Evolutionary conservation across 305 asterid species (phyloP).

Genomic region (Solanum chacoense): DNA sequence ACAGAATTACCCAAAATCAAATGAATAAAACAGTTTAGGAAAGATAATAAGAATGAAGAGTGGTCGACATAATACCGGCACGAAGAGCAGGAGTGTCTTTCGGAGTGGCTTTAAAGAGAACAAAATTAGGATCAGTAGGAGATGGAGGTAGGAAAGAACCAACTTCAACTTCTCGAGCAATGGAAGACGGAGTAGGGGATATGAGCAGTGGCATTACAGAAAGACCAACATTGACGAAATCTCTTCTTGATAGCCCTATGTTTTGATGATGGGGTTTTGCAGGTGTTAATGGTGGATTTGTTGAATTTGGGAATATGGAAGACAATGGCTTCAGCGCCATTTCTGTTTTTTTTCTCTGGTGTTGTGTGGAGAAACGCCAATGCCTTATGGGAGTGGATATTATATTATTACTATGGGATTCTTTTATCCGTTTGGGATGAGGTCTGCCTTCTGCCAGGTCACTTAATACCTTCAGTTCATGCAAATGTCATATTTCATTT

Average conservation of each 20-base stretch:
- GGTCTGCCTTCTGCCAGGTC: background rate
- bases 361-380: slow-evolving; percentile 5
- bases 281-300: slow-evolving; percentile 10
- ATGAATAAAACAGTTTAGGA: background rate
- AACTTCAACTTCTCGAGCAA: slow-evolving; percentile 70
- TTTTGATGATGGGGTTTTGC: slow-evolving; percentile 13
- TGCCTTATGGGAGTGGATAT: background rate
- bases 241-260: slow-evolving; percentile 36
- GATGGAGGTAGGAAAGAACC: slow-evolving; percentile 76
- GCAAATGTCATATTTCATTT: background rate
- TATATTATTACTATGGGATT: background rate
- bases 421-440: slow-evolving; percentile 38
- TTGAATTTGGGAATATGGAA: slow-evolving; percentile 16
- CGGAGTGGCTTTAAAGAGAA: slow-evolving; percentile 66
- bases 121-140: slow-evolving; percentile 63
- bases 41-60: background rate
- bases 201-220: slow-evolving; percentile 37
- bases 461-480: background rate
- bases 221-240: slow-evolving; percentile 42
- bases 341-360: background rate
- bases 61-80: slow-evolving; percentile 48
- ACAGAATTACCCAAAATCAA: background rate
- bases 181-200: slow-evolving; percentile 32
- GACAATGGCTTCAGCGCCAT: slow-evolving; percentile 37
- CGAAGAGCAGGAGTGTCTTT: slow-evolving; percentile 98